Evolutionary conservation across 2,329 filamentous ascomycete genomes (phyloP), one percentile per base, ranked within the genome.

Genomic region (Xylariaceae sp.): DNA sequence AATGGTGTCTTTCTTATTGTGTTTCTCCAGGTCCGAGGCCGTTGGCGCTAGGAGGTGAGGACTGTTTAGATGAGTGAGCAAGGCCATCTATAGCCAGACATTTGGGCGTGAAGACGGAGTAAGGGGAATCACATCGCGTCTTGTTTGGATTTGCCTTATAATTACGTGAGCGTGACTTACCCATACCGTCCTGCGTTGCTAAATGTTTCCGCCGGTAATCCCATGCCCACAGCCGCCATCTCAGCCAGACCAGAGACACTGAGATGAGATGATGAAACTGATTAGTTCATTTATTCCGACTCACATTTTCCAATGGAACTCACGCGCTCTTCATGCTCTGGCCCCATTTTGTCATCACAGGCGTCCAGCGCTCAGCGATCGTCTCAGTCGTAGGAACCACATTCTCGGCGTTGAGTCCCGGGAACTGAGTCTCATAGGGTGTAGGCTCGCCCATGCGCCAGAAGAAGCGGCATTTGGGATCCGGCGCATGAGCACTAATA

Each of bases 381-480:
- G 72, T 71, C 12, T 71, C 65, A 19, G 74, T 74, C n/a, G 74
- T 72, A 0, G 81, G 81, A 3, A 76, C 73, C 34, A 84, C 73
- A 26, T 84, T 84, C 2, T 69, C 62, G 0, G 80, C 78, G 54
- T 83, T 83, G 19, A 84, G 67, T 0, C 72, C 75, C 0, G 80
- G 80, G 57, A 83, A 84, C 55, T 73, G 63, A 0, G 80, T 83
- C 65, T 74, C 67, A 58, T 80, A 81, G 0, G 80, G 80, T 29
- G 79, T 76, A 50, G 60, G 55, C 62, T 82, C 77, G 8, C 72
- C 75, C 78, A 84, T 81, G 57, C 78, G 71, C 81, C 81, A 84
- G 67, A 84, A 84, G 73, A 84, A 84, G 43, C 81, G 74, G 63
- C 80, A 83, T 69, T 84, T 84, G 40, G 81, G 81, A 54, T 84